These are phyloP conservation scores for Cutaneotrichosporon arboriforme DNA, from an alignment of 1,284 basidiomycete species.

Conservation along the genomic window DNA sequence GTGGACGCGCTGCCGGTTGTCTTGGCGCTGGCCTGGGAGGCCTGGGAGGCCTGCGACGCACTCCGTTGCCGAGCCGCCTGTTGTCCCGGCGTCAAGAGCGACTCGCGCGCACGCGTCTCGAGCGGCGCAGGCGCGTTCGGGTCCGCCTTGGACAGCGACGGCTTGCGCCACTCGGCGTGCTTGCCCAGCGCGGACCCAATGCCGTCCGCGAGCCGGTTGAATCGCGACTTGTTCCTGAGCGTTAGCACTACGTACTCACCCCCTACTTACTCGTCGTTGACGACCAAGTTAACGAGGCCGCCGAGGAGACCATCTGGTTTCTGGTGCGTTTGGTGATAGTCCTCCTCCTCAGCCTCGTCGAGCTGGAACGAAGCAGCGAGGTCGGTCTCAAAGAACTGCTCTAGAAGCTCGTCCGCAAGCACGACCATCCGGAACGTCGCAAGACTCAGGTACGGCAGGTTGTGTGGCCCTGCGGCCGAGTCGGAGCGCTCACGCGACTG, in stretches of 20 bases:
- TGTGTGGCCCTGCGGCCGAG: conserved; percentile 48
- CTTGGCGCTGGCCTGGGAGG: conserved; percentile 14
- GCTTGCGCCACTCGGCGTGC: conserved; percentile 57
- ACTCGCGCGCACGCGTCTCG: conserved; percentile 81
- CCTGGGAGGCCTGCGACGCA: conserved; percentile 32
- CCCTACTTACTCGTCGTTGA: conserved; percentile 61
- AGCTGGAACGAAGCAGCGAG: conserved; percentile 80
- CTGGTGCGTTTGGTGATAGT: conserved; percentile 51
- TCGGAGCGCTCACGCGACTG: conserved; percentile 52
- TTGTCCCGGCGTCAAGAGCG: conserved; percentile 57
- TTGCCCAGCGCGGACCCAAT: conserved; percentile 88
- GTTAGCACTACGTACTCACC: conserved; percentile 3
- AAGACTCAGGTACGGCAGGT: conserved; percentile 73
- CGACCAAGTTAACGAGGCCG: conserved; percentile 78
- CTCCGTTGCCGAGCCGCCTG: conserved; percentile 25
- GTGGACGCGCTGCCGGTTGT: conserved; percentile 53
- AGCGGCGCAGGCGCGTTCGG: conserved; percentile 52
- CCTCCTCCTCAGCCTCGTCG: conserved; percentile 58
- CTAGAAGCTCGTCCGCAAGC: conserved; percentile 85
- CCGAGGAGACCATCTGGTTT: conserved; percentile 61
- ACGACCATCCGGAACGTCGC: conserved; percentile 94
- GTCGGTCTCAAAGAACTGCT: conserved; percentile 89
- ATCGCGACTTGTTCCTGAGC: conserved; percentile 40
- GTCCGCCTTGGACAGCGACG: conserved; percentile 78
- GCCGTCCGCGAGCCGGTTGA: conserved; percentile 69